These are phyloP conservation scores for Cyberlindnera mrakii DNA, from an alignment of 805 yeast species.

Conservation along the genomic window DNA sequence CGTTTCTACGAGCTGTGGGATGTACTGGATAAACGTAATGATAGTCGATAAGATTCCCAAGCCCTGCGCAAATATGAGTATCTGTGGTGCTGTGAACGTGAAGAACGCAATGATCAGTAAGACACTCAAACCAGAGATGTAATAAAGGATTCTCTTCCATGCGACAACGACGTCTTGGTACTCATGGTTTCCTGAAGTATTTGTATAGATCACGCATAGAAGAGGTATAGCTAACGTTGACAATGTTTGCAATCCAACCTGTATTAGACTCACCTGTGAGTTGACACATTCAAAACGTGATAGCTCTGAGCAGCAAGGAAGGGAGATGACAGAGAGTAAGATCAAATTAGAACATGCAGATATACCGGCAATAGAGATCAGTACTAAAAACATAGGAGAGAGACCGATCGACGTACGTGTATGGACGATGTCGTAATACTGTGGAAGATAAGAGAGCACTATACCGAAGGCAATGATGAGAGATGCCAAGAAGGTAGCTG, in stretches of 20 bases:
- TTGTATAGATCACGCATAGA: slow-evolving; percentile 45
- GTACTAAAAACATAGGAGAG: slow-evolving; percentile 62
- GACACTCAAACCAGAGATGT: slow-evolving; percentile 27
- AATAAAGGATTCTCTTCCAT: slow-evolving; percentile 35
- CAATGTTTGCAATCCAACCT: slow-evolving; percentile 56
- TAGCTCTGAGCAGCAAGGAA: slow-evolving; percentile 52
- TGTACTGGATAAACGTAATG: slow-evolving; percentile 62
- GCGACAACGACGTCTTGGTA: slow-evolving; percentile 34
- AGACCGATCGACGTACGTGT: slow-evolving; percentile 72
- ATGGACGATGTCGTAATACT: slow-evolving; percentile 51
- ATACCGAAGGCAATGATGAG: slow-evolving; percentile 59
- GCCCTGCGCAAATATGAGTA: slow-evolving; percentile 43
- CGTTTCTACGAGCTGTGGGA: slow-evolving; percentile 77
- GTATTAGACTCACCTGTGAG: slow-evolving; percentile 60
- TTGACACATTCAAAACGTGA: slow-evolving; percentile 54
- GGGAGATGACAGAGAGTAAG: slow-evolving; percentile 52
- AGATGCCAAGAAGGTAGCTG: slow-evolving; percentile 42
- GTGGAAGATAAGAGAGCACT: slow-evolving; percentile 68
- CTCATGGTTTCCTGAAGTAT: slow-evolving; percentile 34
- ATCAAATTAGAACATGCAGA: slow-evolving; percentile 63
- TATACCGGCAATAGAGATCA: slow-evolving; percentile 67
- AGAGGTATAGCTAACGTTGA: slow-evolving; percentile 54
- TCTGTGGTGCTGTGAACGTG: slow-evolving; percentile 3
- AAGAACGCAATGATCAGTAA: slow-evolving; percentile 29
- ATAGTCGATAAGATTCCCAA: slow-evolving; percentile 63